phyloP scores from a whole-genome alignment of 2,329 filamentous ascomycete species.

The Colletotrichum sp. region DNA sequence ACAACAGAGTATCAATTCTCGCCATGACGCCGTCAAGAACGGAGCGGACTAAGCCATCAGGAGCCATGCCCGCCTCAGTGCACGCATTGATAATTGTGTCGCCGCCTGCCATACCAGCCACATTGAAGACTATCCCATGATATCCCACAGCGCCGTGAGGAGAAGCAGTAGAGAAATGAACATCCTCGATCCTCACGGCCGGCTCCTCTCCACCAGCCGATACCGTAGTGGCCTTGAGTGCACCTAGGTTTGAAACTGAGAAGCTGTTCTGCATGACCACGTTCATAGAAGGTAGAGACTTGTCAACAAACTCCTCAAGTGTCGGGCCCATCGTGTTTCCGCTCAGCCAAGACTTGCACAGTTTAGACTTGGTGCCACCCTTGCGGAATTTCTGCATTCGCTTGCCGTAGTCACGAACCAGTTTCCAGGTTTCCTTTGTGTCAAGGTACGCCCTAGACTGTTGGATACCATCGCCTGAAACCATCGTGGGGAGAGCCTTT shows the following conservation, averaged over 20 bases:
- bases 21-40: slow-evolving; percentile 9
- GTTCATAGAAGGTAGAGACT: slow-evolving; percentile 4
- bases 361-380: background rate
- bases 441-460: background rate
- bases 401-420: background rate
- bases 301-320: slow-evolving; percentile 21
- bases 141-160: slow-evolving; percentile 8
- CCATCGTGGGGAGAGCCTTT: background rate
- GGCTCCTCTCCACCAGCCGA: background rate
- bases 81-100: slow-evolving; percentile 15
- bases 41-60: background rate
- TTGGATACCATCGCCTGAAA: background rate
- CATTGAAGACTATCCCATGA: slow-evolving; percentile 18
- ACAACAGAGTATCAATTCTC: background rate
- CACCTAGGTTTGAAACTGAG: slow-evolving; percentile 21
- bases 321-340: slow-evolving; percentile 24
- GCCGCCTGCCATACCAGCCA: background rate
- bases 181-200: slow-evolving; percentile 14
- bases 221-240: background rate
- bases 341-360: slow-evolving; percentile 13
- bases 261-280: slow-evolving; percentile 8
- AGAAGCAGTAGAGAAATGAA: slow-evolving; percentile 16
- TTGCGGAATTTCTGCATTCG: background rate
- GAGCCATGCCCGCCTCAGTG: slow-evolving; percentile 16
- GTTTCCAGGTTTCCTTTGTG: background rate